Evolutionary conservation across 2,329 filamentous ascomycete genomes (phyloP).

Genomic region (Zymoseptoria crescenta): DNA sequence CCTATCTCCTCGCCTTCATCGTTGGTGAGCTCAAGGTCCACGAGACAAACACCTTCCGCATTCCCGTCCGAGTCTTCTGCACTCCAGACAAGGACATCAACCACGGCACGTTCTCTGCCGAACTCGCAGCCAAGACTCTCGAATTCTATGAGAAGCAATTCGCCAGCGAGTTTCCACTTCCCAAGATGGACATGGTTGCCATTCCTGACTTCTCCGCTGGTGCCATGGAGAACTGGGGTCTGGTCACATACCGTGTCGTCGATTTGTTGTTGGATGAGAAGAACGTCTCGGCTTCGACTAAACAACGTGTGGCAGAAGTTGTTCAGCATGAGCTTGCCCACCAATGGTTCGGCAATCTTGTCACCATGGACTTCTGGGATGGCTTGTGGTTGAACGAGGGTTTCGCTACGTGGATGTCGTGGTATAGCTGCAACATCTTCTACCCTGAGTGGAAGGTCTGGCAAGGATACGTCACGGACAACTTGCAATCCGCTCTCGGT

Average conservation of each 20-base stretch:
- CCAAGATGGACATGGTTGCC: slow-evolving; percentile 94
- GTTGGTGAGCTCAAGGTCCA: slow-evolving; percentile 91
- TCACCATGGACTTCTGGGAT: slow-evolving; percentile 99
- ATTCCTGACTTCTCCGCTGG: slow-evolving; percentile 94
- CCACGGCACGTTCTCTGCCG: slow-evolving; percentile 81
- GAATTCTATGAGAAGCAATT: slow-evolving; percentile 96
- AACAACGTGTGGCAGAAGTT: slow-evolving; percentile 88
- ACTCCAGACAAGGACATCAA: slow-evolving; percentile 85
- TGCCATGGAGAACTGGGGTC: slow-evolving; percentile 98
- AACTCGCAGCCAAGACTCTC: slow-evolving; percentile 81
- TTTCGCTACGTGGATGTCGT: slow-evolving; percentile 86
- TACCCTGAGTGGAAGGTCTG: slow-evolving; percentile 98
- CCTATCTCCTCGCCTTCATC: slow-evolving; percentile 89
- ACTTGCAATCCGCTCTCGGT: slow-evolving; percentile 75
- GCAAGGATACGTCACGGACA: slow-evolving; percentile 91
- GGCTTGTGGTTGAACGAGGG: slow-evolving; percentile 94
- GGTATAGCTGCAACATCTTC: slow-evolving; percentile 90
- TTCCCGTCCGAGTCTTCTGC: slow-evolving; percentile 89
- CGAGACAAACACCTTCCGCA: slow-evolving; percentile 82
- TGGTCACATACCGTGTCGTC: slow-evolving; percentile 90
- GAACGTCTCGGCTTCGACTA: slow-evolving; percentile 77
- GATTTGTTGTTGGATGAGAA: slow-evolving; percentile 88
- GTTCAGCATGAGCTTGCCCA: slow-evolving; percentile 96
- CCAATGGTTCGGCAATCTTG: slow-evolving; percentile 96
- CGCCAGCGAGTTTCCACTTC: slow-evolving; percentile 74